Conservation (phyloP, 2,329 filamentous ascomycete species). For the Aspergillus sp. region DNA sequence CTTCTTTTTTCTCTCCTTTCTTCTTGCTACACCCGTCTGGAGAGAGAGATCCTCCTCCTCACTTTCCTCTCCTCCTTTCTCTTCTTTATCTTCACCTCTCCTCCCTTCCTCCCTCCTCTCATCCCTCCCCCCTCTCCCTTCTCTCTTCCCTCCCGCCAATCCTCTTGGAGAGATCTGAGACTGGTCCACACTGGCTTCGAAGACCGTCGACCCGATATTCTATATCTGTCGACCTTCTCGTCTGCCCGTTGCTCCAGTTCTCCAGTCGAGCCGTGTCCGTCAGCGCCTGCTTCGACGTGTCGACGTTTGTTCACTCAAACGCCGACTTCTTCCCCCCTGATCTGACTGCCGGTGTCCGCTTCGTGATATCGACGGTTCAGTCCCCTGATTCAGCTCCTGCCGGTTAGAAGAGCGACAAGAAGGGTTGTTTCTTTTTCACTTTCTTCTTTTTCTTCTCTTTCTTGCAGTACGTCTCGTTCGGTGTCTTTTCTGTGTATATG, state of each 20-base stretch:
- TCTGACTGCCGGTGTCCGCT: slow-evolving; percentile 32
- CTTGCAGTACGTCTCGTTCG: neutral
- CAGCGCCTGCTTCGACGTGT: slow-evolving; percentile 37
- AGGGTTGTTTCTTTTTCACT: slow-evolving; percentile 25
- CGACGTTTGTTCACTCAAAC: slow-evolving; percentile 44
- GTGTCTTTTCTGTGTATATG: slow-evolving; percentile 24
- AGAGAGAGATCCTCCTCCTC: slow-evolving; percentile 41
- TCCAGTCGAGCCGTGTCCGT: slow-evolving; percentile 41
- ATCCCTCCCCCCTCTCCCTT: slow-evolving; percentile 30
- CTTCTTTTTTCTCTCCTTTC: slow-evolving; percentile 31
- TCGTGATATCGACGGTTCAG: slow-evolving; percentile 30
- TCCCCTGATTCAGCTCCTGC: slow-evolving; percentile 38
- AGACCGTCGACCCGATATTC: slow-evolving; percentile 23
- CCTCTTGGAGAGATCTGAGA: slow-evolving; percentile 40
- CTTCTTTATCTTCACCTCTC: slow-evolving; percentile 29
- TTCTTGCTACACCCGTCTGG: slow-evolving; percentile 39
- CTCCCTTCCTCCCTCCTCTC: slow-evolving; percentile 32
- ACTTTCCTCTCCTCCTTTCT: slow-evolving; percentile 6
- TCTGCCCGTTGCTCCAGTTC: slow-evolving; percentile 31
- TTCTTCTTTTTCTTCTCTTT: slow-evolving; percentile 21
- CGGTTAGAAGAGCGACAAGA: slow-evolving; percentile 38
- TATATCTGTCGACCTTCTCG: slow-evolving; percentile 26
- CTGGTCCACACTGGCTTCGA: slow-evolving; percentile 30
- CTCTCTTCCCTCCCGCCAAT: slow-evolving; percentile 31
- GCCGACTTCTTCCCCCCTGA: slow-evolving; percentile 26